Conservation (phyloP, 176 grass and related monocot species). For the Hordeum vulgare region MorexV3_pseudomolecules_assembly NC_058522.1:447977437-447977936, state of each 20-base stretch:
- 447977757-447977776: slow-evolving; percentile 35
- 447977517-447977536: slow-evolving; percentile 69
- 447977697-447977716: background rate
- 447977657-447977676: slow-evolving; percentile 56
- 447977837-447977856: slow-evolving; percentile 63
- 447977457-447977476: slow-evolving; percentile 19
- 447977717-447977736: slow-evolving; percentile 45
- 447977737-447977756: slow-evolving; percentile 39
- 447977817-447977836: slow-evolving; percentile 14
- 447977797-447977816: slow-evolving; percentile 39
- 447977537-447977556: slow-evolving; percentile 64
- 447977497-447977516: slow-evolving; percentile 19
- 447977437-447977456: background rate
- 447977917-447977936: background rate
- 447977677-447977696: slow-evolving; percentile 41
- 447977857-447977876: slow-evolving; percentile 84
- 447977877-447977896: slow-evolving; percentile 81
- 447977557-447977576: slow-evolving; percentile 52
- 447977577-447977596: slow-evolving; percentile 58
- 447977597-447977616: slow-evolving; percentile 91
- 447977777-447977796: slow-evolving; percentile 35
- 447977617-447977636: slow-evolving; percentile 49
- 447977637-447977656: slow-evolving; percentile 1
- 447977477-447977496: slow-evolving; percentile 24
- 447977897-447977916: slow-evolving; percentile 16